Base-by-base conservation (phyloP, 2,329 filamentous ascomycete genomes). In the Gnomoniopsis smithogilvyi region DNA sequence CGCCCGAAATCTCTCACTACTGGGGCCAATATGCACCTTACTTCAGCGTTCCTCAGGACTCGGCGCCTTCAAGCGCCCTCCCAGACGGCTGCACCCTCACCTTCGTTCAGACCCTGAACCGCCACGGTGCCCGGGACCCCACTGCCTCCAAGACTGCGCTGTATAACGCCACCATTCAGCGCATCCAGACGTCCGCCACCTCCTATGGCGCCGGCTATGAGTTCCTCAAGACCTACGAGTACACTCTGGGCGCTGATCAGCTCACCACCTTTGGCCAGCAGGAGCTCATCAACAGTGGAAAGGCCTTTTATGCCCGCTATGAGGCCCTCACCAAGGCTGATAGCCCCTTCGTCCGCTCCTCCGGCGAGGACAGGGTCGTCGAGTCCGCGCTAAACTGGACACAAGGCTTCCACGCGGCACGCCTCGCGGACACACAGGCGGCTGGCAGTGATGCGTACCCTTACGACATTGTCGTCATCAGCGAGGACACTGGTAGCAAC, bases 1-100 rank as follows among this genome's bases (percentile, higher is more conserved):
- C 80, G 51, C 73, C 81, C 3, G 70, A 81, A 34, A 80, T 88
- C 48, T 84, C 86, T 1, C 88, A 86, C 64, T 81, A 79, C 57
- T 96, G 92, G 91, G 93, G 92, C 58, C 92, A 94, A 71, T 96
- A 96, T 72, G 89, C 91, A 19, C 91, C 92, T 2, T 96, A 86
- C 75, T 96, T 90, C 73, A 82, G 87, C 1, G 87, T 93, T 0
- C 81, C 86, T 7, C 54, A 56, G 34, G 21, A 24, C 24, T 92
- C 89, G 1, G 77, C 83, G 2, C 83, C 91, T 53, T 77, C 84
- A 17, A 66, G 79, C 7, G 76, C 78, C 8, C 75, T 89, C 1
- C 92, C 92, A 0, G 65, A 76, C 0, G 79, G 78, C n/a, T 97
- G 93, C 74, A 76, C 82, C 14, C 76, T 94, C 65, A 94, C 87